A percentile compares a stretch with the other conserved stretches of the same genome.
Conservation (phyloP, 1,284 basidiomycete genomes). For the Sanghuangporus baumii region DNA sequence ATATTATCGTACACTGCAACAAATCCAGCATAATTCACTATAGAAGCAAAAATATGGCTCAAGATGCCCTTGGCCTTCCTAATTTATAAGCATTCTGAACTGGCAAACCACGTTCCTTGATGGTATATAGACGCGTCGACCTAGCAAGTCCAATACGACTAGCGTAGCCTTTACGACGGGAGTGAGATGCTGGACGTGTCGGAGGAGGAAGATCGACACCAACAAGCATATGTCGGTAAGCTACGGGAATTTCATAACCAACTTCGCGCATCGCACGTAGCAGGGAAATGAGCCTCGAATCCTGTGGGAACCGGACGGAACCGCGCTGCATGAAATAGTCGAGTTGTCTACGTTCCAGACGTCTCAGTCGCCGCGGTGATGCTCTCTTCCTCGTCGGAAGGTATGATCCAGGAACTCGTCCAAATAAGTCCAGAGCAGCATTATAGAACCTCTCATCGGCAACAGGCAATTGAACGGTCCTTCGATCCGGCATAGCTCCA, state of each 20-base stretch:
- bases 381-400: constrained; percentile 11
- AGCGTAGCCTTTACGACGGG: background rate
- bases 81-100: background rate
- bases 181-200: background rate
- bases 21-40: background rate
- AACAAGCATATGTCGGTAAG: constrained; percentile 15
- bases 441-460: constrained; percentile 68
- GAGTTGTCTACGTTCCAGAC: constrained; percentile 5
- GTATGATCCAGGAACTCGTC: constrained; percentile 18
- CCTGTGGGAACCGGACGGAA: background rate
- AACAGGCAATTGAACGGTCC: constrained; percentile 30
- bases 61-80: background rate
- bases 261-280: constrained; percentile 16
- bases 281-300: constrained; percentile 14
- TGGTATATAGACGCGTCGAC: constrained; percentile 4
- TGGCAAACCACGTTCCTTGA: constrained; percentile 18
- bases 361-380: constrained; percentile 14
- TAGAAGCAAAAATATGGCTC: background rate
- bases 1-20: constrained; percentile 6
- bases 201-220: constrained; percentile 12
- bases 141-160: background rate
- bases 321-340: constrained; percentile 2
- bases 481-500: background rate
- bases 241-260: constrained; percentile 17
- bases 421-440: constrained; percentile 47